Evolutionary conservation across 805 yeast species (phyloP).

Genomic region (Ogataea parapolymorpha): DNA sequence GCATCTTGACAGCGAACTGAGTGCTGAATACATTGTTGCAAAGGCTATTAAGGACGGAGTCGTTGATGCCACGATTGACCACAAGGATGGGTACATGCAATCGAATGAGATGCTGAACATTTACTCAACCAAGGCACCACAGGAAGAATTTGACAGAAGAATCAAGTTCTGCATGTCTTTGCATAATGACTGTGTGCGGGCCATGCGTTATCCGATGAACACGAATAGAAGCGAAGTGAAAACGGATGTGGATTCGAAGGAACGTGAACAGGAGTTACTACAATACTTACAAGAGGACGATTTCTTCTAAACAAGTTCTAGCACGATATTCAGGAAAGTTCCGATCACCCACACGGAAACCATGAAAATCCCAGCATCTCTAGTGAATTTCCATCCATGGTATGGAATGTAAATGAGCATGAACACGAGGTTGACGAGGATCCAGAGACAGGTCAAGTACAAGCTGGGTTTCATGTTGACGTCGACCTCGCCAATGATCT

Average conservation of each 20-base stretch:
- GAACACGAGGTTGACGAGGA: slow-evolving; percentile 38
- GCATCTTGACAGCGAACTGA: slow-evolving; percentile 88
- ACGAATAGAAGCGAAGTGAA: slow-evolving; percentile 48
- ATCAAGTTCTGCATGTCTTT: slow-evolving; percentile 86
- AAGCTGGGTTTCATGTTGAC: slow-evolving; percentile 36
- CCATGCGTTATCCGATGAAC: slow-evolving; percentile 86
- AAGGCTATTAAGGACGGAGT: slow-evolving; percentile 97
- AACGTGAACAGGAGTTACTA: slow-evolving; percentile 45
- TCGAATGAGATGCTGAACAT: slow-evolving; percentile 82
- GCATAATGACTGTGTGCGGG: slow-evolving; percentile 88
- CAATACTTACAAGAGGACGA: slow-evolving; percentile 49
- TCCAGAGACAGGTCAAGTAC: slow-evolving; percentile 39
- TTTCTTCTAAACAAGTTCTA: slow-evolving; percentile 29
- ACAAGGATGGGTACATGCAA: slow-evolving; percentile 87
- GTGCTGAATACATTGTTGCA: slow-evolving; percentile 95
- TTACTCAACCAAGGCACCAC: slow-evolving; percentile 86
- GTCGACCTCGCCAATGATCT: slow-evolving; percentile 38
- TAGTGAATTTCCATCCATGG: slow-evolving; percentile 40
- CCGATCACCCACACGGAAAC: slow-evolving; percentile 41
- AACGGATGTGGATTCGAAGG: slow-evolving; percentile 52
- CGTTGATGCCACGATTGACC: slow-evolving; percentile 90
- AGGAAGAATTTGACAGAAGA: slow-evolving; percentile 84
- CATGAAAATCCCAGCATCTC: slow-evolving; percentile 37
- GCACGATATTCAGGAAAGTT: slow-evolving; percentile 31
- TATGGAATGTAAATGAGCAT: slow-evolving; percentile 39